phyloP scores from a whole-genome alignment of 768 basidiomycete species.

The Artomyces pyxidatus region DNA sequence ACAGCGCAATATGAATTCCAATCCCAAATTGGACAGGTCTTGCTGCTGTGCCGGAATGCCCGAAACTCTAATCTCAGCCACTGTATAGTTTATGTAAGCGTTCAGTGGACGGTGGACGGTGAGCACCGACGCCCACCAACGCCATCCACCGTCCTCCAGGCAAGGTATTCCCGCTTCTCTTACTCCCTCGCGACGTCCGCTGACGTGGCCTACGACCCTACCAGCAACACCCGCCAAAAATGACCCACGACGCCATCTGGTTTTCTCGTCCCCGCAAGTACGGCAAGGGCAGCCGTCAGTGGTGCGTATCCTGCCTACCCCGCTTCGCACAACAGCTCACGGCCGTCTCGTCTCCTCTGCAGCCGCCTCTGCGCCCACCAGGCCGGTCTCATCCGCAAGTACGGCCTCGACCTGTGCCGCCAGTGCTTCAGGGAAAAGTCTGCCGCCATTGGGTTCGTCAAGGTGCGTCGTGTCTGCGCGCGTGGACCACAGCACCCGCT shows the following conservation, averaged over 20 bases:
- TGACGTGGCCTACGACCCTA: slow-evolving; percentile 1
- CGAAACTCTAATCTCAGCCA: slow-evolving; percentile 7
- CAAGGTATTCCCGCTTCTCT: slow-evolving; percentile 1
- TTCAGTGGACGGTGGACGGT: not conserved
- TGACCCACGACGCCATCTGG: slow-evolving; percentile 99
- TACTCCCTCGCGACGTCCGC: no score
- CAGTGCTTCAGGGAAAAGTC: slow-evolving; percentile 98
- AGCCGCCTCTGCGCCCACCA: slow-evolving; percentile 97
- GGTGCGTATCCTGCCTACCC: slow-evolving; percentile 41
- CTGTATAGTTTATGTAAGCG: slow-evolving; percentile 15
- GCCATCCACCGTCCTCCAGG: slow-evolving; percentile 10
- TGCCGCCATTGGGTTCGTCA: slow-evolving; percentile 86
- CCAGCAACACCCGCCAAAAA: slow-evolving; percentile 33
- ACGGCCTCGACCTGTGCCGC: slow-evolving; percentile 94
- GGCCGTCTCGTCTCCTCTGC: slow-evolving; percentile 6
- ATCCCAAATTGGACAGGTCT: no score
- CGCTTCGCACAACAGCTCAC: not conserved
- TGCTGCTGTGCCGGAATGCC: not conserved
- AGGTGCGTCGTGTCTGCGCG: no score
- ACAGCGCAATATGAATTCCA: no score
- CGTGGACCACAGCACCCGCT: no score
- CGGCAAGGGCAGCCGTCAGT: slow-evolving; percentile 94
- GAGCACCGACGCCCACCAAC: not conserved
- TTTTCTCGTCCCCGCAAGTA: slow-evolving; percentile 92
- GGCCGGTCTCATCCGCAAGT: slow-evolving; percentile 96